Evolutionary conservation across 805 yeast species (phyloP).

Genomic region (Pichia exigua): DNA sequence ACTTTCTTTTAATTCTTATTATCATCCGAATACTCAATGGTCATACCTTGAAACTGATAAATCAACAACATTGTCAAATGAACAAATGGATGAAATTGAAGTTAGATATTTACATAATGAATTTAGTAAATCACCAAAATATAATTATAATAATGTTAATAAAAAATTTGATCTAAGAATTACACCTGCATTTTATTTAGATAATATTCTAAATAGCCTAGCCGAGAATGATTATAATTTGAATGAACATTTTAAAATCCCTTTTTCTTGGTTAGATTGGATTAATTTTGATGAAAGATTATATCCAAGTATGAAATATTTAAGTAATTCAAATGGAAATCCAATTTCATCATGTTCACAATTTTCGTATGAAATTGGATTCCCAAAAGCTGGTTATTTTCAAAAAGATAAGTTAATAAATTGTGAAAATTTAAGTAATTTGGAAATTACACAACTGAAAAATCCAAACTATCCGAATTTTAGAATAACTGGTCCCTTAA

Average conservation of each 20-base stretch:
- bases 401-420: not conserved
- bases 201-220: slow-evolving; percentile 1
- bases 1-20: not conserved
- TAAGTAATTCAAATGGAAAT: not conserved
- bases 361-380: slow-evolving; percentile 14
- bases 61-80: not conserved
- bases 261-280: slow-evolving; percentile 27
- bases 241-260: slow-evolving; percentile 10
- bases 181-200: slow-evolving; percentile 7
- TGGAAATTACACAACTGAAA: slow-evolving; percentile 9
- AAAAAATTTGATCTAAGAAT: slow-evolving; percentile 9
- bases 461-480: slow-evolving; percentile 18
- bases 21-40: not conserved
- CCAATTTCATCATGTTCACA: slow-evolving; percentile 13
- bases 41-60: not conserved
- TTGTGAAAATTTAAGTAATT: slow-evolving; percentile 13
- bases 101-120: not conserved
- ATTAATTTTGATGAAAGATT: slow-evolving; percentile 20
- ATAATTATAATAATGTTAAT: not conserved
- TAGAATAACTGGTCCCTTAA: slow-evolving; percentile 19
- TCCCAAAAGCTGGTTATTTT: not conserved
- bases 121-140: not conserved
- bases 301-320: slow-evolving; percentile 15
- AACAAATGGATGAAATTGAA: not conserved
- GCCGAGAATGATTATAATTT: not conserved